Conservation (phyloP, 2,329 filamentous ascomycete species). For the Thermochaetoides dissita region DNA sequence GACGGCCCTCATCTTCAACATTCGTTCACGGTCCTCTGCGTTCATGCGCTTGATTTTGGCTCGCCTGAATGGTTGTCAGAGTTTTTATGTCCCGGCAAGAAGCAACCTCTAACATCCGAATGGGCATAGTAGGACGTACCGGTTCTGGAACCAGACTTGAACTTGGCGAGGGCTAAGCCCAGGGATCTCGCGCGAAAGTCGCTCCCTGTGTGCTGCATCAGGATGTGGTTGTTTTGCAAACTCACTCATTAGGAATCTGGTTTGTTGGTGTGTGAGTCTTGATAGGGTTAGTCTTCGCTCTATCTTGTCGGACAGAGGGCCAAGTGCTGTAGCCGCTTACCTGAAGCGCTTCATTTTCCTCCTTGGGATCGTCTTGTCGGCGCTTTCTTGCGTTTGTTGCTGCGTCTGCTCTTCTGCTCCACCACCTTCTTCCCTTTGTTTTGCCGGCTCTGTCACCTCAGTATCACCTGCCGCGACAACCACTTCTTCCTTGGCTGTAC, state of each 20-base stretch:
- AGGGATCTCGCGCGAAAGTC: slow-evolving; percentile 78
- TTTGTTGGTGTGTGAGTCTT: slow-evolving; percentile 89
- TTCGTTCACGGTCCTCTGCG: slow-evolving; percentile 54
- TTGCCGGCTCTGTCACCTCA: slow-evolving; percentile 32
- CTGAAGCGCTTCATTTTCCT: slow-evolving; percentile 70
- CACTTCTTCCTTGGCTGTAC: slow-evolving; percentile 32
- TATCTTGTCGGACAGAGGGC: no score
- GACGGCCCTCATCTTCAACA: slow-evolving; percentile 59
- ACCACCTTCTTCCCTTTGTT: no score
- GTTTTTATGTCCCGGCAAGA: no score
- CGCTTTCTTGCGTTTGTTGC: slow-evolving; percentile 36
- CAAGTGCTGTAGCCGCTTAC: slow-evolving; percentile 26
- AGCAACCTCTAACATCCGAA: no score
- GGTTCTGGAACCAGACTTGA: slow-evolving; percentile 97
- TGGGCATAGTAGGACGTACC: slow-evolving; percentile 39
- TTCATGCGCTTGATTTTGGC: slow-evolving; percentile 60
- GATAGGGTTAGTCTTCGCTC: slow-evolving; percentile 20
- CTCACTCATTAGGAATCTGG: slow-evolving; percentile 93
- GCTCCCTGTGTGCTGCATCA: slow-evolving; percentile 78
- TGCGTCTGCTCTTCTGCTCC: slow-evolving; percentile 27
- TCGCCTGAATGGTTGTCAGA: slow-evolving; percentile 30
- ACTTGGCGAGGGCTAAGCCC: slow-evolving; percentile 85
- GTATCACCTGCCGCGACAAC: slow-evolving; percentile 44
- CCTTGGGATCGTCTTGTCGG: slow-evolving; percentile 42
- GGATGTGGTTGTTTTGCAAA: slow-evolving; percentile 91